Base-by-base conservation (phyloP, 495 filamentous ascomycete species). In the Aspergillus coremiiformis region DNA sequence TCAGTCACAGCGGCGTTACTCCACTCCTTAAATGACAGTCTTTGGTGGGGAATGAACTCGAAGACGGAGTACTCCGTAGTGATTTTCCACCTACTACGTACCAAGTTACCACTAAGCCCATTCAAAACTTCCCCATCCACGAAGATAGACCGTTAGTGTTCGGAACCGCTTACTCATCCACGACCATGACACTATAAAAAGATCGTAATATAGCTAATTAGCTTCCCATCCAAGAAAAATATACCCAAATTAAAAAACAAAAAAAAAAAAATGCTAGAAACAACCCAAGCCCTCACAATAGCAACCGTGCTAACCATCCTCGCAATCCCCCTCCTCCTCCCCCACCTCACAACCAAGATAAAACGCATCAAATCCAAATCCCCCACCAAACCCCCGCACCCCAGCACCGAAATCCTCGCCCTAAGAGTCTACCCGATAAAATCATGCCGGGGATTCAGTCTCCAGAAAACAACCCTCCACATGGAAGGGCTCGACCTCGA, bases 371-470 rank as follows among this genome's bases (percentile, higher is more conserved):
- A 9, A 17, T 49, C 45, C 8, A 4, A 5, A 35, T 9, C 39
- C 53, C 56, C 35, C 37, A 43, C 14, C 53, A 21, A 35, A 46
- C 39, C 32, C 39, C 7, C 11, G 27, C 29, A n/a, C 22, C 44
- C 47, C 35, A 51, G 4, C 27, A 68, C 59, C 51, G 68, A 70
- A 23, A 68, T 75, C 30, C 47, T 67, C 54, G 64, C 66, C 7
- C 46, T 96, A 39, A 87, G 82, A 69, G 82, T 94, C 53, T 95
- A 93, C 67, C 92, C 92, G 4, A 76, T 97, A 59, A 96, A 97
- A 70, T 90, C 86, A 47, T 96, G 91, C 66, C 77, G 79, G 56
- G 88, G 87, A 21, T 80, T 96, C 49, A 82, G 90, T 63, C 63
- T 95, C 54, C 66, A 73, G 43, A 63, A 76, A 49, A 82, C 80